These are phyloP conservation scores for Nematodospora valgi DNA, from an alignment of 805 yeast species.

Conservation along the genomic window DNA sequence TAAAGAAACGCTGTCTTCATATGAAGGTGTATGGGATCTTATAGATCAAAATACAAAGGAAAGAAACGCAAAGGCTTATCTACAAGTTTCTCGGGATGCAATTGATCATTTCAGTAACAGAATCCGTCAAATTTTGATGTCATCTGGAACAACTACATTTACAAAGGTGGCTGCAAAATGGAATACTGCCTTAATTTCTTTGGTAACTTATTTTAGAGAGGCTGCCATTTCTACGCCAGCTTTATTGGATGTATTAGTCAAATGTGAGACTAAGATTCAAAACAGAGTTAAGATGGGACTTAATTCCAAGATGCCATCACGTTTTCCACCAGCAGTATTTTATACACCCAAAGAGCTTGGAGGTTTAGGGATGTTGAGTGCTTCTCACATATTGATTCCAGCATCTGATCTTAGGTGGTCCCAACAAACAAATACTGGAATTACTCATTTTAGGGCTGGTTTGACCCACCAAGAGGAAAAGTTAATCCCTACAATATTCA, in stretches of 20 bases:
- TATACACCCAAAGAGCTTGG: slow-evolving; percentile 97
- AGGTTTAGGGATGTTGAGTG: slow-evolving; percentile 96
- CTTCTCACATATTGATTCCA: slow-evolving; percentile 93
- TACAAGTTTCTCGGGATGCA: slow-evolving; percentile 79
- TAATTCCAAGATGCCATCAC: slow-evolving; percentile 96
- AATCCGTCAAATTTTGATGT: slow-evolving; percentile 86
- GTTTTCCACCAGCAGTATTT: slow-evolving; percentile 98
- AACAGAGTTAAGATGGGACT: slow-evolving; percentile 91
- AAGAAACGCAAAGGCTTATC: slow-evolving; percentile 81
- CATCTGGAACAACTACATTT: slow-evolving; percentile 93
- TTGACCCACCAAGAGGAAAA: slow-evolving; percentile 80
- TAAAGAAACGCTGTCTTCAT: slow-evolving; percentile 47
- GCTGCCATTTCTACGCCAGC: slow-evolving; percentile 83
- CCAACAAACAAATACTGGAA: slow-evolving; percentile 89
- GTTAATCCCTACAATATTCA: slow-evolving; percentile 86
- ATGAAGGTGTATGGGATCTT: slow-evolving; percentile 93
- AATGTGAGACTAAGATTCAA: slow-evolving; percentile 89
- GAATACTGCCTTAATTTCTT: slow-evolving; percentile 86
- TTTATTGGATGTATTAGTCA: slow-evolving; percentile 77
- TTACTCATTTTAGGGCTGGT: slow-evolving; percentile 91
- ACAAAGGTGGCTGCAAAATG: slow-evolving; percentile 92
- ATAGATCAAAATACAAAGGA: slow-evolving; percentile 69
- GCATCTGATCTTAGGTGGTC: slow-evolving; percentile 91
- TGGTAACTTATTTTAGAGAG: slow-evolving; percentile 89
- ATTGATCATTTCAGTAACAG: slow-evolving; percentile 78